Evolutionary conservation across 1,284 basidiomycete genomes (phyloP).

Genomic region (Melanopsichium pennsylvanicum): DNA sequence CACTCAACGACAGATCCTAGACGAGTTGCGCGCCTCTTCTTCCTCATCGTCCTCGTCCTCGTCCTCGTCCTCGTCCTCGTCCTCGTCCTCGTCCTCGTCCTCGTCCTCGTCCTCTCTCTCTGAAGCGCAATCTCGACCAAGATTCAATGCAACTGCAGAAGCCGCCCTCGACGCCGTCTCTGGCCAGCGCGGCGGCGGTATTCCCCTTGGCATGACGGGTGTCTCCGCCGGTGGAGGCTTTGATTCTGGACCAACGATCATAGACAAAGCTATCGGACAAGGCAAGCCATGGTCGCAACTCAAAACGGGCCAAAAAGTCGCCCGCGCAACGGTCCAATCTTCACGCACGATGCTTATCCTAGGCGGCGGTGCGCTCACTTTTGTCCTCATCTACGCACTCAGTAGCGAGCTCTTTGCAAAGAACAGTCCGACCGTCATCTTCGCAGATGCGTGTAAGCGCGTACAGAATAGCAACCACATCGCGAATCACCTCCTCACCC

Average conservation of each 20-base stretch:
- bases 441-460: constrained; percentile 82
- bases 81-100: constrained; percentile 13
- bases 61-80: constrained; percentile 8
- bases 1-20: constrained; percentile 37
- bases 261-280: constrained; percentile 44
- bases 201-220: constrained; percentile 31
- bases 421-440: constrained; percentile 89
- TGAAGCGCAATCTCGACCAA: constrained; percentile 18
- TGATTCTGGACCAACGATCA: constrained; percentile 13
- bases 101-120: constrained; percentile 26
- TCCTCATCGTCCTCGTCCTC: constrained; percentile 22
- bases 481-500: constrained; percentile 49
- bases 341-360: constrained; percentile 82
- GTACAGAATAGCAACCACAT: constrained; percentile 75
- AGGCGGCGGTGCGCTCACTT: constrained; percentile 72
- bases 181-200: constrained; percentile 23
- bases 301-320: constrained; percentile 81
- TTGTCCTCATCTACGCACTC: constrained; percentile 78
- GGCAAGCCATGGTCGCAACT: constrained; percentile 78
- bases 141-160: constrained; percentile 42
- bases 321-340: constrained; percentile 76
- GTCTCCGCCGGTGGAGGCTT: constrained; percentile 19
- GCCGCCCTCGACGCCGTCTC: constrained; percentile 39
- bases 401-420: constrained; percentile 88
- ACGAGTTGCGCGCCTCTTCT: constrained; percentile 28